phyloP scores from a whole-genome alignment of 345 rosid genomes.

The Eucalyptus curtisii region DNA sequence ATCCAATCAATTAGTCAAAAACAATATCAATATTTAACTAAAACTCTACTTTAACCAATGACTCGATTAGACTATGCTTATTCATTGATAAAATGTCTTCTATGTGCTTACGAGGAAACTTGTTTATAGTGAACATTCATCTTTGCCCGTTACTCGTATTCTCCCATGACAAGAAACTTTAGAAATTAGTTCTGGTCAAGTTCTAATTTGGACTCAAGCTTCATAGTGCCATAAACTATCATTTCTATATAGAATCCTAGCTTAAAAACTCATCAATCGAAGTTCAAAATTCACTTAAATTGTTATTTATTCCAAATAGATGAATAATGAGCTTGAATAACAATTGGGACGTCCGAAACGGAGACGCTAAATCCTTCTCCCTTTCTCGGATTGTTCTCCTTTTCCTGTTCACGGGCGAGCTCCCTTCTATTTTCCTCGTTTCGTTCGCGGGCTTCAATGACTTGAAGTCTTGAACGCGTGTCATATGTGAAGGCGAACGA shows the following conservation, averaged over 20 bases:
- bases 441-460: background rate
- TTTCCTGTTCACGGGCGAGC: background rate
- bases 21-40: too few species aligned
- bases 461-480: background rate
- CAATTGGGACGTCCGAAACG: too few species aligned
- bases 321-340: too few species aligned
- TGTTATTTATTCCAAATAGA: too few species aligned
- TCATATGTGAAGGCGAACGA: background rate
- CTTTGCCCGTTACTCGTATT: too few species aligned
- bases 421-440: background rate
- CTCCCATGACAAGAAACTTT: too few species aligned
- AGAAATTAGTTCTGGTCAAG: background rate
- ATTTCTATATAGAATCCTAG: too few species aligned
- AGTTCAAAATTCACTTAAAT: too few species aligned
- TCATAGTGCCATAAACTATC: too few species aligned
- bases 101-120: background rate
- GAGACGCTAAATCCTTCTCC: background rate
- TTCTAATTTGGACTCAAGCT: too few species aligned
- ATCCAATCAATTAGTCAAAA: background rate
- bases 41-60: background rate
- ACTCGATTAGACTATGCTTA: background rate
- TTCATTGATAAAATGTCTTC: background rate
- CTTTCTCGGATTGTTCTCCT: background rate
- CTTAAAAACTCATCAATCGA: too few species aligned
- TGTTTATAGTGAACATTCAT: too few species aligned